These are phyloP conservation scores for Nigrospora osmanthi DNA, from an alignment of 2,329 filamentous ascomycete genomes.

Conservation along the genomic window DNA sequence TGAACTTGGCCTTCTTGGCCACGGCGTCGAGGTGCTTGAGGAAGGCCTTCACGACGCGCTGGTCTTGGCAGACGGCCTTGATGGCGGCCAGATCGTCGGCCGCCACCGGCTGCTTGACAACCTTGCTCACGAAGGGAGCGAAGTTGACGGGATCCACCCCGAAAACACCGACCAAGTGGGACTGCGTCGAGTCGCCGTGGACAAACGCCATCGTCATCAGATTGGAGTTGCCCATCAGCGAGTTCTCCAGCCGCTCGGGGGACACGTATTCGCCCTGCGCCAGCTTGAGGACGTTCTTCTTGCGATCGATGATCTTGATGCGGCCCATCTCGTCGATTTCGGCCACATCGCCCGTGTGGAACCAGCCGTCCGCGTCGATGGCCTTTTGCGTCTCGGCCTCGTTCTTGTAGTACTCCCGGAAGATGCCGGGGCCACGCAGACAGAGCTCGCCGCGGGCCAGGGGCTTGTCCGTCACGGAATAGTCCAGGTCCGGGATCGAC, in stretches of 20 bases:
- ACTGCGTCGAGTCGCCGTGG: slow-evolving; percentile 81
- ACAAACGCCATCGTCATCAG: slow-evolving; percentile 78
- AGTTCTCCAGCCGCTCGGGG: slow-evolving; percentile 93
- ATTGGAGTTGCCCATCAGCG: slow-evolving; percentile 74
- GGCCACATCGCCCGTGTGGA: slow-evolving; percentile 90
- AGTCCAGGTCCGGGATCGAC: slow-evolving; percentile 92
- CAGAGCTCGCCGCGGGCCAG: slow-evolving; percentile 85
- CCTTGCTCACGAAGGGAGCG: slow-evolving; percentile 68
- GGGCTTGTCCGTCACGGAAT: slow-evolving; percentile 79
- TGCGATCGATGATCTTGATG: slow-evolving; percentile 88
- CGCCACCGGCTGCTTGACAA: slow-evolving; percentile 60
- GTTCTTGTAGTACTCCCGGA: slow-evolving; percentile 86
- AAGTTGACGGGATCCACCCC: slow-evolving; percentile 82
- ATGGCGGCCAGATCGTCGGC: slow-evolving; percentile 60
- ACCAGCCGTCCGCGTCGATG: slow-evolving; percentile 87
- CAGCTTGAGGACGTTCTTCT: slow-evolving; percentile 99
- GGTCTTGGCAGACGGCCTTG: slow-evolving; percentile 57
- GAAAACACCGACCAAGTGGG: slow-evolving; percentile 77
- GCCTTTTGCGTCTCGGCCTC: slow-evolving; percentile 77
- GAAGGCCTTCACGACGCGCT: slow-evolving; percentile 66
- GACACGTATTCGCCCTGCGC: slow-evolving; percentile 97
- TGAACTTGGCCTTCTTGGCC: slow-evolving; percentile 79
- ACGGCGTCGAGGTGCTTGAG: slow-evolving; percentile 72
- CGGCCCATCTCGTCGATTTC: slow-evolving; percentile 78
- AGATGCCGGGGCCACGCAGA: slow-evolving; percentile 71